These are phyloP conservation scores for Elongisporangium undulatum DNA, from an alignment of 352 stramenopile species.

Conservation along the genomic window DNA sequence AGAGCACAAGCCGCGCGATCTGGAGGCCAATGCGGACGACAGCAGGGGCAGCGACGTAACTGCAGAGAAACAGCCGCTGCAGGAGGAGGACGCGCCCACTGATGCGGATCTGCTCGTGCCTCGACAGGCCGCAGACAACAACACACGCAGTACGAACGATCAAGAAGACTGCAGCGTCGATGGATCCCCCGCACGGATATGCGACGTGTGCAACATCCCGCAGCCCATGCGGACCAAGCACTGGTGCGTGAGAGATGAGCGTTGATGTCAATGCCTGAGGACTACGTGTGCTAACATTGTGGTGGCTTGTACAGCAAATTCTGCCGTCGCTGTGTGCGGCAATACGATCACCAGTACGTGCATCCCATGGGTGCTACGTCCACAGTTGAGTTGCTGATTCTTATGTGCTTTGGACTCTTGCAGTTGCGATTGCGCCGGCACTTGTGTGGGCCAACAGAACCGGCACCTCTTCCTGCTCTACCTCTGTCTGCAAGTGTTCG, in stretches of 20 bases:
- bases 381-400: neutral
- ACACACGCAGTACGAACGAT: neutral
- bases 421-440: conserved; percentile 77
- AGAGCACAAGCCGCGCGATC: conserved; percentile 2
- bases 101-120: conserved; percentile 29
- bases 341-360: conserved; percentile 81
- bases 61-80: neutral
- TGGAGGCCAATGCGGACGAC: conserved; percentile 15
- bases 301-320: conserved; percentile 42
- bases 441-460: conserved; percentile 69
- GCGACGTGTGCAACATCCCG: conserved; percentile 48
- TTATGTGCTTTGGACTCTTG: neutral
- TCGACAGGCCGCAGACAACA: conserved; percentile 1
- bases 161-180: neutral
- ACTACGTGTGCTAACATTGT: conserved; percentile 3
- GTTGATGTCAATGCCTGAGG: neutral
- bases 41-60: conserved; percentile 2
- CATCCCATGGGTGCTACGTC: too few species aligned
- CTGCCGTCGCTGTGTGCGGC: conserved; percentile 60
- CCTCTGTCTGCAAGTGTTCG: conserved; percentile 51
- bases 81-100: conserved; percentile 10
- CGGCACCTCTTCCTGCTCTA: conserved; percentile 64
- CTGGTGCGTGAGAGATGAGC: conserved; percentile 27
- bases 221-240: conserved; percentile 71
- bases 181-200: conserved; percentile 34